Evolutionary conservation across 768 basidiomycete species (phyloP), one percentile per base, ranked within the genome.

Genomic region (Podaxis carcinomalis): DNA sequence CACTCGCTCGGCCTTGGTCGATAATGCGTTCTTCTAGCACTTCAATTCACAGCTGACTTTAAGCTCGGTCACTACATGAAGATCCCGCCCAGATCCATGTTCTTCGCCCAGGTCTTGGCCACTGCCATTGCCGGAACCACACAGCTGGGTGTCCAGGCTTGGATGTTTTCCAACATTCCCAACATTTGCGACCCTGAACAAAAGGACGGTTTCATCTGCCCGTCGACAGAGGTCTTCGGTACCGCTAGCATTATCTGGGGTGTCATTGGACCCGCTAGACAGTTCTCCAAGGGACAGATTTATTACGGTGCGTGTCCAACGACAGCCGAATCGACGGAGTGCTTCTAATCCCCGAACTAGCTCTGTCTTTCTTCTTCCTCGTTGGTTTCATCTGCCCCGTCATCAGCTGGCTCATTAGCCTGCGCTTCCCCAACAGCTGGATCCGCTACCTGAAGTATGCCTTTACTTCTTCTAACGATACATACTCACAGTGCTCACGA

Each of bases 1-100:
- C n/a, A 25, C 5, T 37, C 11, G 32, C 47, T 11, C 6, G 35
- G 16, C 23, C 40, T 25, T 11, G 27, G 50, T 11, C n/a, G 51
- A 23, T n/a, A 52, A 46, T 23, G 19, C 49, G 14, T 42, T n/a
- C 25, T 14, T 19, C 69, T 72, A 72, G 89, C 90, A 1, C 69
- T 92, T 44, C 75, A 74, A 46, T 93, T 92, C 75, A 82, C 87
- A 1, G 77, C 82, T 7, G 89, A 92, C 74, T 86, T 92, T 70
- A 93, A 93, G 72, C 85, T 90, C 51, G 89, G 87, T 9, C 89
- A 89, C 66, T 86, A 87, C 69, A 88, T 85, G 85, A 89, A 89
- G 74, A 80, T 92, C 54, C 86, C 89, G 2, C 90, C 88, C 2
- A 73, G 73, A 40, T 58, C 80, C 44, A 92, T 92, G 84, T 94